These are phyloP conservation scores for Entomortierella beljakovae DNA, from an alignment of 192 early-diverging fungal genomes.

Conservation along the genomic window DNA sequence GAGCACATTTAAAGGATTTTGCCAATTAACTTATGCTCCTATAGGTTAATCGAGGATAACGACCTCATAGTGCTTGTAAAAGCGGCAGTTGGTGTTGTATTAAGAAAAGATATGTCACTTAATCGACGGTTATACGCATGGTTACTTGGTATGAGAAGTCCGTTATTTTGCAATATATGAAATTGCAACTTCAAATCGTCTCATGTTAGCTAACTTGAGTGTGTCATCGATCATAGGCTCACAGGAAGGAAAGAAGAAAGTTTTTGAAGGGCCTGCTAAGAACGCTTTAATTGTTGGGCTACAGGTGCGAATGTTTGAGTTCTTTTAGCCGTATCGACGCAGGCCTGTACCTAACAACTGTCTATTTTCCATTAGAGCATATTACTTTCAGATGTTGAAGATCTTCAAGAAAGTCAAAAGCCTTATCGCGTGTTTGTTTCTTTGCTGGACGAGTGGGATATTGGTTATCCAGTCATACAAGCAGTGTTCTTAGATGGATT, in stretches of 20 bases:
- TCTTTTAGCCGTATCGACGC: too few species aligned
- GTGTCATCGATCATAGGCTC: constrained; percentile 14
- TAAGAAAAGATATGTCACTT: constrained; percentile 94
- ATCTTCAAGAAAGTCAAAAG: constrained; percentile 61
- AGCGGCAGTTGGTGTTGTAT: constrained; percentile 81
- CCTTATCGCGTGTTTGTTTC: constrained; percentile 89
- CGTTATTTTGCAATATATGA: neutral
- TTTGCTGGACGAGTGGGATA: constrained; percentile 85
- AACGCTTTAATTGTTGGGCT: constrained; percentile 65
- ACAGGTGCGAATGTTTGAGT: constrained; percentile 43
- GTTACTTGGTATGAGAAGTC: constrained; percentile 69
- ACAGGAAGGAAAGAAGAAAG: constrained; percentile 54
- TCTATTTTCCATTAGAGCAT: constrained; percentile 33
- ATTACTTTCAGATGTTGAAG: constrained; percentile 44
- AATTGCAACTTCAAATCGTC: neutral
- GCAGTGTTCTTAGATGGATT: constrained; percentile 79
- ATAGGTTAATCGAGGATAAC: constrained; percentile 68
- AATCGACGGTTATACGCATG: constrained; percentile 93
- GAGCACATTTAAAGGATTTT: too few species aligned
- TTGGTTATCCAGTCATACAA: constrained; percentile 82
- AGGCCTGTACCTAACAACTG: too few species aligned
- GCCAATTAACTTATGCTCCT: neutral
- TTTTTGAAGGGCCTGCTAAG: constrained; percentile 67
- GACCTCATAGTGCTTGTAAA: constrained; percentile 78
- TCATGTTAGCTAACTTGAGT: neutral